Percentiles rank a stretch among this genome's conserved stretches.
Conservation (phyloP, 176 grass and related monocot species). For the Cenchrus purpureus region DNA sequence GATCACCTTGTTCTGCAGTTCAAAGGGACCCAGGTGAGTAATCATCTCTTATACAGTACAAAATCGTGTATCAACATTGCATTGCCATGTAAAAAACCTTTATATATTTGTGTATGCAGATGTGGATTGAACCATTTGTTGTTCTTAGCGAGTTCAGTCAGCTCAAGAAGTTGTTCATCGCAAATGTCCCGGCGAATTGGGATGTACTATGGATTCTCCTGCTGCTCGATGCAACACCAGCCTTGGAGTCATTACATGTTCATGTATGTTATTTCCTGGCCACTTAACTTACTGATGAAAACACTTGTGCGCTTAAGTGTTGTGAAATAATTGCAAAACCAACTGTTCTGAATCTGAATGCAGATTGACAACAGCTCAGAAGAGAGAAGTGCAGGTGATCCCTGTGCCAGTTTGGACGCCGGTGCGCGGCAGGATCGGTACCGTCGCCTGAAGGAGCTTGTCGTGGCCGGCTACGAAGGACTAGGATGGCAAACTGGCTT, state of each 20-base stretch:
- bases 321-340: neutral
- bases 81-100: neutral
- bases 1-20: slow-evolving; percentile 43
- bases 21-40: slow-evolving; percentile 27
- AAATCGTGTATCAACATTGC: neutral
- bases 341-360: neutral
- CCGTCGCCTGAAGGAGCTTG: slow-evolving; percentile 7
- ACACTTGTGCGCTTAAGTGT: neutral
- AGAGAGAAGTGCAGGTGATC: neutral
- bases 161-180: slow-evolving; percentile 25
- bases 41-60: neutral
- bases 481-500: slow-evolving; percentile 1
- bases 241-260: slow-evolving; percentile 30
- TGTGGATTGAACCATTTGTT: slow-evolving; percentile 34
- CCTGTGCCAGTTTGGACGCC: neutral
- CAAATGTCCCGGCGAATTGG: slow-evolving; percentile 23
- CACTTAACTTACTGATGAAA: neutral
- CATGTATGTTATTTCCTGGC: neutral
- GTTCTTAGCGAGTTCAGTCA: neutral
- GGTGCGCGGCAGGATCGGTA: neutral
- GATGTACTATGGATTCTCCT: slow-evolving; percentile 29
- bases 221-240: slow-evolving; percentile 16
- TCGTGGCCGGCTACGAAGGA: slow-evolving; percentile 19
- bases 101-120: neutral
- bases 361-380: slow-evolving; percentile 27